Evolutionary conservation across 2,329 filamentous ascomycete species (phyloP).

Genomic region (Sphaerostilbella broomeana): DNA sequence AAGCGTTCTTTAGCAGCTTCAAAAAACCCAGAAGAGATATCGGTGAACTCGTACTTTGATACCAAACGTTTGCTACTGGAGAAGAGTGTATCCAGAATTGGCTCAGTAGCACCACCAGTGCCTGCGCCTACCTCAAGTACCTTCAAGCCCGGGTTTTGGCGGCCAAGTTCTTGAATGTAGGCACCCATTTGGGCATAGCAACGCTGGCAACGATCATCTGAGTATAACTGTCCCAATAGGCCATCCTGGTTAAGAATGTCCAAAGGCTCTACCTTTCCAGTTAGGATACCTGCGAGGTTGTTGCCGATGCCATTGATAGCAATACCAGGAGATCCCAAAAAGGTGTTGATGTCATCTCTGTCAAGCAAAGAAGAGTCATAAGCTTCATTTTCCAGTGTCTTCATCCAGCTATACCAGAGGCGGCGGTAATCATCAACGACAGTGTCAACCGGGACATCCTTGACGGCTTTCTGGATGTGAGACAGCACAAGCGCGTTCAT

Average conservation of each 20-base stretch:
- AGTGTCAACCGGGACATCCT: background rate
- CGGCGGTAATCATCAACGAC: slow-evolving; percentile 3
- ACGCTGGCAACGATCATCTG: background rate
- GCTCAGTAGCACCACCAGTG: slow-evolving; percentile 34
- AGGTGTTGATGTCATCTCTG: background rate
- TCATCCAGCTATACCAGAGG: slow-evolving; percentile 8
- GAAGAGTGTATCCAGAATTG: slow-evolving; percentile 27
- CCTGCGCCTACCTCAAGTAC: slow-evolving; percentile 38
- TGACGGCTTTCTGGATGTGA: slow-evolving; percentile 6
- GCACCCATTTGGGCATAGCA: slow-evolving; percentile 8
- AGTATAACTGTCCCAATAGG: slow-evolving; percentile 5
- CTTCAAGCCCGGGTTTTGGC: slow-evolving; percentile 34
- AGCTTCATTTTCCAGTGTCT: background rate
- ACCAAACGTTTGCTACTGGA: background rate
- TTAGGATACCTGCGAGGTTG: slow-evolving; percentile 2
- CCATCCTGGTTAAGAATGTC: slow-evolving; percentile 1
- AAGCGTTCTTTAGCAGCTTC: slow-evolving; percentile 21
- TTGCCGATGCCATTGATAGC: slow-evolving; percentile 3
- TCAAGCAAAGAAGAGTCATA: background rate
- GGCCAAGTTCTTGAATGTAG: slow-evolving; percentile 14
- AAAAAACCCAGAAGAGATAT: slow-evolving; percentile 35
- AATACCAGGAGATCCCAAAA: background rate
- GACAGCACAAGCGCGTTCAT: slow-evolving; percentile 1
- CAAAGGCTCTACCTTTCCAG: slow-evolving; percentile 2
- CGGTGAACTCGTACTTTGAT: slow-evolving; percentile 30